Evolutionary conservation across 805 yeast species (phyloP), one percentile per base, ranked within the genome.

Genomic region (Saturnispora bothae): DNA sequence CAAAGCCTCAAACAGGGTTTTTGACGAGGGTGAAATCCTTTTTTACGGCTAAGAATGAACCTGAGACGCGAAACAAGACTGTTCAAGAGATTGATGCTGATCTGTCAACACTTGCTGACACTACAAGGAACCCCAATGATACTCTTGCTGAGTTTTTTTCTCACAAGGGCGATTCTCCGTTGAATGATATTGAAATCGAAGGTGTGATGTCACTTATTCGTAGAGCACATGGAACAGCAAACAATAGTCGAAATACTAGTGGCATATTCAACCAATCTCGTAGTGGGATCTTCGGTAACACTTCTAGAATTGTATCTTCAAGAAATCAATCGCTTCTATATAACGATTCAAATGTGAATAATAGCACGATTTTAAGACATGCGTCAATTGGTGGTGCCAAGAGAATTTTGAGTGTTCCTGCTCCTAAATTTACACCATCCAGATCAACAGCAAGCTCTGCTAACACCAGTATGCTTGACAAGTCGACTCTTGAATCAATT

Each of bases 171-270:
- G 71, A 76, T 40, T 60, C 59, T n/a, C 85, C 89, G 4, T 63
- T 84, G 43, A 65, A 77, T 12, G 84, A 78, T 18, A 65, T 83
- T 31, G 95, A 84, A 54, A 69, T 77, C 49, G 89, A 80, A 56
- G 94, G 94, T n/a, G 89, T 83, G 1, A 53, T 78, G 43, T 71
- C 86, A 5, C 57, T 83, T 14, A 63, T 71, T 42, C 60, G 62
- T 15, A 69, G 65, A 43, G 60, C 66, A 5, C 55, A 60, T 40
- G 21, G 22, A 15, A 32, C 41, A 8, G 26, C 38, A 16, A 35
- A 45, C 15, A 26, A 26, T 27, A 38, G 44, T 17, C 42, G 46
- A 28, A 40, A 43, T 31, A 28, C 33, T 21, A 33, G 37, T 28
- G 22, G 30, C 33, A 28, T 31, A 20, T 26, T 26, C 15, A 33